Base-by-base conservation (phyloP, 2,329 filamentous ascomycete genomes). In the Diaporthe aspalathi region DNA sequence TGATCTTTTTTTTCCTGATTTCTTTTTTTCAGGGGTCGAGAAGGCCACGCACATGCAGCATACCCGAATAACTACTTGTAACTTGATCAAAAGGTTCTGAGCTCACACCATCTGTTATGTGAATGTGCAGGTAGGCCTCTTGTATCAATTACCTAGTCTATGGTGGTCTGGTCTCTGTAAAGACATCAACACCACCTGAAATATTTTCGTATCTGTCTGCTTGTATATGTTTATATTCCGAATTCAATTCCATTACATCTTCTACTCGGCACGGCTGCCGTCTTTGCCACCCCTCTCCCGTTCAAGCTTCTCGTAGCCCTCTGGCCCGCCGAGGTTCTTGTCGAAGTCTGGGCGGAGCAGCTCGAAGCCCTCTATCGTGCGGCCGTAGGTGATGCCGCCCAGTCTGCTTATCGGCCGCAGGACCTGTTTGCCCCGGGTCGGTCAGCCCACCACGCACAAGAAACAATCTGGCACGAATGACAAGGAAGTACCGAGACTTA, bases 341-440 rank as follows among this genome's bases (percentile, higher is more conserved):
- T 84, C 81, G 74, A 87, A 91, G 73, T 87, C 86, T 0, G 87
- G 90, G 50, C 92, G 84, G 7, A 87, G 89, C 29, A 97, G 81
- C 84, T 97, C 94, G 32, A 94, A 83, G 0, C 84, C 91, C 74
- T 95, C 90, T 0, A 88, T 90, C 0, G 88, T 84, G 53, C 94
- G 87, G 0, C 87, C 92, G 79, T 97, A 98, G 0, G 92, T 92
- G 76, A 98, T 97, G 1, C 95, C 95, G 32, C 95, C 95, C 29
- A 98, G 77, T 47, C 95, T 89, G 74, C 89, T 90, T 20, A 97
- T 87, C 0, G 95, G 94, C 73, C 89, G 89, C 70, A 98, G 82
- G 11, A 97, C 86, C 83, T 91, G 52, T 9, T 45, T 4, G 5
- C 35, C 35, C 20, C 14, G 12, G 6, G 14, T 24, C 4, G 24